Percentiles rank a stretch among this genome's conserved stretches.
These are phyloP conservation scores for Fusarium piperis DNA, from an alignment of 2,329 filamentous ascomycete species.

Conservation along the genomic window DNA sequence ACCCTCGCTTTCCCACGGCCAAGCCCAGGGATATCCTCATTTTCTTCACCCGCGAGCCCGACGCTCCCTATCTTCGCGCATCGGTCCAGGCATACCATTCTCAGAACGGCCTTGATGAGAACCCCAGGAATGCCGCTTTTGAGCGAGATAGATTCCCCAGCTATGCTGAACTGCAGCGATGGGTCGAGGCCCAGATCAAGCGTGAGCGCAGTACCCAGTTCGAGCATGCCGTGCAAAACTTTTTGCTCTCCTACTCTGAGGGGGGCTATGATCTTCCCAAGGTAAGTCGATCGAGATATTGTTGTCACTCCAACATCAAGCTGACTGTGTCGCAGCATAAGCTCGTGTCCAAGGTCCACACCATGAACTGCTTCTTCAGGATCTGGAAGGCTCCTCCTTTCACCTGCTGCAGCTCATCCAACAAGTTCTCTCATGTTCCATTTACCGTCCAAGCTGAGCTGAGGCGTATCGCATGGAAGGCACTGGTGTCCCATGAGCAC, in stretches of 20 bases:
- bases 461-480: slow-evolving; percentile 51
- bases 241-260: slow-evolving; percentile 50
- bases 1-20: slow-evolving; percentile 50
- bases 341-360: slow-evolving; percentile 55
- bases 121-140: slow-evolving; percentile 49
- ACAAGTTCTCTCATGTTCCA: slow-evolving; percentile 50
- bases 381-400: slow-evolving; percentile 58
- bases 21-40: slow-evolving; percentile 50
- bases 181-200: slow-evolving; percentile 52
- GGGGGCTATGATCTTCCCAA: slow-evolving; percentile 51
- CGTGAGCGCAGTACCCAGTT: slow-evolving; percentile 47
- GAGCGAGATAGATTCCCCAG: slow-evolving; percentile 50
- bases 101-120: slow-evolving; percentile 45
- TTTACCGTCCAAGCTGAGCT: slow-evolving; percentile 54
- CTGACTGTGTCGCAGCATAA: slow-evolving; percentile 49
- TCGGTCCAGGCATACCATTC: slow-evolving; percentile 51
- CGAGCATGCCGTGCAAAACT: slow-evolving; percentile 48
- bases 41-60: slow-evolving; percentile 48
- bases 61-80: slow-evolving; percentile 52
- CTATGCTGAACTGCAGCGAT: slow-evolving; percentile 47
- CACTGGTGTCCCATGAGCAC: slow-evolving; percentile 50
- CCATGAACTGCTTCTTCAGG: slow-evolving; percentile 60
- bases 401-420: slow-evolving; percentile 51
- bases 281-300: slow-evolving; percentile 43
- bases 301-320: neutral